Conservation (phyloP, 2,329 filamentous ascomycete genomes). For the Waltergamsia citrina region DNA sequence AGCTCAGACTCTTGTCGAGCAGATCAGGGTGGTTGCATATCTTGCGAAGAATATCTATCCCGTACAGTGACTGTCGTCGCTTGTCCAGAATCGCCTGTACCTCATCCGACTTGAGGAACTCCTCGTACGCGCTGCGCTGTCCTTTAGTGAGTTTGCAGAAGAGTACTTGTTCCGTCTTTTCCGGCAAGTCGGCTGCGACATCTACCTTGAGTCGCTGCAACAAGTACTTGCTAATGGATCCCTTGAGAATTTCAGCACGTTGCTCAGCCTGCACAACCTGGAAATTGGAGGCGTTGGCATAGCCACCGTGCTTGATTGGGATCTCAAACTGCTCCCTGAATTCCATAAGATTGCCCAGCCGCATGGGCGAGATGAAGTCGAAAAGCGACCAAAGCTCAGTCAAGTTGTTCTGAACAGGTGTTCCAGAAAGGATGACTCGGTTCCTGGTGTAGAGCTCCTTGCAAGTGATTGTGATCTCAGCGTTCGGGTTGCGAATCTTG, state of each 20-base stretch:
- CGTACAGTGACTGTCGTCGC: constrained; percentile 72
- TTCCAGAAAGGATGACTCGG: constrained; percentile 87
- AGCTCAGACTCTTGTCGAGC: constrained; percentile 48
- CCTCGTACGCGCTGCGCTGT: constrained; percentile 72
- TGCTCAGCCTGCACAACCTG: constrained; percentile 92
- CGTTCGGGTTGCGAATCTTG: constrained; percentile 95
- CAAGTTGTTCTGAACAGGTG: constrained; percentile 95
- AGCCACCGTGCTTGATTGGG: constrained; percentile 86
- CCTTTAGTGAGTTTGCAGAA: constrained; percentile 81
- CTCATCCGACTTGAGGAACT: constrained; percentile 73
- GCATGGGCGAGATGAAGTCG: constrained; percentile 96
- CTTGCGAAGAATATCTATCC: constrained; percentile 86
- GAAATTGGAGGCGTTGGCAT: constrained; percentile 88
- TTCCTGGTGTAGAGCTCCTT: constrained; percentile 89
- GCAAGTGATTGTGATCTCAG: constrained; percentile 87
- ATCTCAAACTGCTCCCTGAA: constrained; percentile 91
- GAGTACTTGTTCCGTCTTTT: constrained; percentile 92
- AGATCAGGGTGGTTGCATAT: constrained; percentile 97
- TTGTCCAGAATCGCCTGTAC: constrained; percentile 73
- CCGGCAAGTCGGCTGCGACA: constrained; percentile 84
- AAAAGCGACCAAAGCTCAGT: constrained; percentile 95
- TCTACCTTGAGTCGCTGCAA: constrained; percentile 89
- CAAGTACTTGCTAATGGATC: constrained; percentile 87
- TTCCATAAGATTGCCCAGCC: constrained; percentile 80
- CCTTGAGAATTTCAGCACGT: constrained; percentile 88